These are phyloP conservation scores for Saccharomyces cerevisiae DNA, from an alignment of 805 yeast genomes.

Conservation along the genomic window DNA sequence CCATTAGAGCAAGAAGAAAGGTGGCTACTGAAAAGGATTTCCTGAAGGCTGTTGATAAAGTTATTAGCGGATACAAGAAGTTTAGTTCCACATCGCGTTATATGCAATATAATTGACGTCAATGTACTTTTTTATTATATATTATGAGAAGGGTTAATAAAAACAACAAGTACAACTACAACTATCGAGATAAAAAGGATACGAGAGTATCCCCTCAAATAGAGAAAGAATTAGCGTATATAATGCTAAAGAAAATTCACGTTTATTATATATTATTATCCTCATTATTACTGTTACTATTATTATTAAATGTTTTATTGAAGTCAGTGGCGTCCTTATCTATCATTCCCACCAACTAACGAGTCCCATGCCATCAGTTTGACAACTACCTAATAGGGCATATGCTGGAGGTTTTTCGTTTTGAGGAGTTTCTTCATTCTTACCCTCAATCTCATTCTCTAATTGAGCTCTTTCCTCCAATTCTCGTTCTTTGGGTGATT, in stretches of 20 bases:
- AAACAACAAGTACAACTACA: background rate
- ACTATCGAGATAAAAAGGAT: background rate
- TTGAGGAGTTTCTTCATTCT: slow-evolving; percentile 20
- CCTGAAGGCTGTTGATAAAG: slow-evolving; percentile 95
- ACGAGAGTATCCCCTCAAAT: background rate
- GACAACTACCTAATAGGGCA: slow-evolving; percentile 82
- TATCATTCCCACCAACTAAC: slow-evolving; percentile 88
- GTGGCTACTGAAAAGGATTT: slow-evolving; percentile 98
- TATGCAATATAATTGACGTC: slow-evolving; percentile 85
- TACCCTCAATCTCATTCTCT: slow-evolving; percentile 18
- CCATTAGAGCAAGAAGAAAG: slow-evolving; percentile 95
- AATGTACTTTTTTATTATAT: background rate
- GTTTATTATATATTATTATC: background rate
- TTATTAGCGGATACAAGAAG: slow-evolving; percentile 95
- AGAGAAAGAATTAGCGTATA: background rate
- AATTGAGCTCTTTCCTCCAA: slow-evolving; percentile 28
- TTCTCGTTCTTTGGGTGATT: slow-evolving; percentile 49
- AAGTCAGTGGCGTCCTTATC: slow-evolving; percentile 1
- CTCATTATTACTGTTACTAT: background rate
- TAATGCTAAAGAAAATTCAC: background rate
- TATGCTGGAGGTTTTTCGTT: slow-evolving; percentile 61
- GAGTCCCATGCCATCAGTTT: slow-evolving; percentile 94
- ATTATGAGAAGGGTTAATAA: background rate
- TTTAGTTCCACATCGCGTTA: slow-evolving; percentile 94
- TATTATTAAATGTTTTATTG: slow-evolving; percentile 1